phyloP scores from a whole-genome alignment of 768 basidiomycete genomes.

The Collybia sp. region DNA sequence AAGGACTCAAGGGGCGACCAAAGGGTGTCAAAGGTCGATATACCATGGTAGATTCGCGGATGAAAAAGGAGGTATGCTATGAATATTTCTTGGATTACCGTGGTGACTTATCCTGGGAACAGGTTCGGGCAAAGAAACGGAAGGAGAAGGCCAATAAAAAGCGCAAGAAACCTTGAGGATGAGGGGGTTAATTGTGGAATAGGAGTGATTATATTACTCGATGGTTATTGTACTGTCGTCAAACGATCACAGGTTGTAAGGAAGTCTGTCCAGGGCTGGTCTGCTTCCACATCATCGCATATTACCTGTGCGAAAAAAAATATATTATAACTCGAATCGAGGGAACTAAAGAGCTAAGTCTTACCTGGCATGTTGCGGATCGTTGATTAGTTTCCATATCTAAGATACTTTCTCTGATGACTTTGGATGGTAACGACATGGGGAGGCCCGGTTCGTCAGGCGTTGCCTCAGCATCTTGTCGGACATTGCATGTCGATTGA shows the following conservation, averaged over 20 bases:
- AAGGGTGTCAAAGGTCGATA: conserved; percentile 96
- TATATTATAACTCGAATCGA: conserved; percentile 3
- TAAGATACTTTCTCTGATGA: conserved; percentile 41
- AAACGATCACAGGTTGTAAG: conserved; percentile 31
- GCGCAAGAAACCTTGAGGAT: conserved; percentile 22
- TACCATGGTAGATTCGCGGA: conserved; percentile 89
- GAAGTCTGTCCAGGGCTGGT: conserved; percentile 36
- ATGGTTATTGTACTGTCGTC: conserved; percentile 13
- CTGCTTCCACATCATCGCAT: conserved; percentile 31
- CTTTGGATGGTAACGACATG: conserved; percentile 8
- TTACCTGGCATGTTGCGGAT: conserved; percentile 50
- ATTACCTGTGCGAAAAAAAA: conserved; percentile 35
- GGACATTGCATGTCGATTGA: conserved; percentile 40
- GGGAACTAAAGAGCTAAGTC: conserved; percentile 3
- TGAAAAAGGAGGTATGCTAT: conserved; percentile 81
- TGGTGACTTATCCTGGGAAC: conserved; percentile 8
- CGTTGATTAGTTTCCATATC: conserved; percentile 54
- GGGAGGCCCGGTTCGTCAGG: conserved; percentile 1
- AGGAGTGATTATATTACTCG: no score
- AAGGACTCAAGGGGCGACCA: conserved; percentile 87
- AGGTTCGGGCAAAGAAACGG: conserved; percentile 84
- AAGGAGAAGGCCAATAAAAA: conserved; percentile 71
- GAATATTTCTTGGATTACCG: neutral
- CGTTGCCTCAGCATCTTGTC: conserved; percentile 31
- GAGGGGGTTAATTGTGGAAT: no score